These are phyloP conservation scores for Wickerhamiella alocasiicola DNA, from an alignment of 805 yeast species.

Conservation along the genomic window DNA sequence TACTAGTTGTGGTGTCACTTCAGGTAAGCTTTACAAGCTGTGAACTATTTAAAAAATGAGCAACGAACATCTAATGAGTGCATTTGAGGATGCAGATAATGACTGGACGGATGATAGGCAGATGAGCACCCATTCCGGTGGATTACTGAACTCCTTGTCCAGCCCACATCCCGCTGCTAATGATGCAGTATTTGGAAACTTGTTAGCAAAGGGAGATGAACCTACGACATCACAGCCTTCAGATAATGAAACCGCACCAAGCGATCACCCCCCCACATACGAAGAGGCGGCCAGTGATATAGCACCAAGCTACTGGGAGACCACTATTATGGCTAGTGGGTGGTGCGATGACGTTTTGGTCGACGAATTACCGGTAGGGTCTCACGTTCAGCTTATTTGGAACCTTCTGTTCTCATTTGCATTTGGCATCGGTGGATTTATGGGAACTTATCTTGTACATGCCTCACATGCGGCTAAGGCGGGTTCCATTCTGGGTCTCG, in stretches of 20 bases:
- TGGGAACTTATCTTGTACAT: conserved; percentile 78
- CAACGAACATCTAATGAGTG: conserved; percentile 8
- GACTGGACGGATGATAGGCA: conserved; percentile 11
- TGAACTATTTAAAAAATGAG: conserved; percentile 1
- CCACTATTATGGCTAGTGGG: conserved; percentile 67
- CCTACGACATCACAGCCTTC: conserved; percentile 17
- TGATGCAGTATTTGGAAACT: conserved; percentile 89
- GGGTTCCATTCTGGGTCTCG: conserved; percentile 87
- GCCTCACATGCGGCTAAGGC: conserved; percentile 96
- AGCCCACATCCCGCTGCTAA: conserved; percentile 17
- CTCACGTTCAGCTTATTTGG: conserved; percentile 80
- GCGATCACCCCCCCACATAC: conserved; percentile 69
- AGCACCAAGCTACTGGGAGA: conserved; percentile 95
- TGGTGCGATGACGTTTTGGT: conserved; percentile 77
- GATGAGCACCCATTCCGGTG: not conserved
- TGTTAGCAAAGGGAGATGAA: conserved; percentile 75
- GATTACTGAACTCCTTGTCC: conserved; percentile 1
- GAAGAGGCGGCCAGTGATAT: conserved; percentile 92
- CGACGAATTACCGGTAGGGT: conserved; percentile 93
- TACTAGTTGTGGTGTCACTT: no score
- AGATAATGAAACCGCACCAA: conserved; percentile 23
- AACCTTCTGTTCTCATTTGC: conserved; percentile 78
- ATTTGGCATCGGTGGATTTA: conserved; percentile 87
- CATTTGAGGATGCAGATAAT: conserved; percentile 8
- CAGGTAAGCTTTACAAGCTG: no score